Evolutionary conservation across 164 flowering plant genomes (phyloP).

Genomic region (Brasenia schreberi): DNA sequence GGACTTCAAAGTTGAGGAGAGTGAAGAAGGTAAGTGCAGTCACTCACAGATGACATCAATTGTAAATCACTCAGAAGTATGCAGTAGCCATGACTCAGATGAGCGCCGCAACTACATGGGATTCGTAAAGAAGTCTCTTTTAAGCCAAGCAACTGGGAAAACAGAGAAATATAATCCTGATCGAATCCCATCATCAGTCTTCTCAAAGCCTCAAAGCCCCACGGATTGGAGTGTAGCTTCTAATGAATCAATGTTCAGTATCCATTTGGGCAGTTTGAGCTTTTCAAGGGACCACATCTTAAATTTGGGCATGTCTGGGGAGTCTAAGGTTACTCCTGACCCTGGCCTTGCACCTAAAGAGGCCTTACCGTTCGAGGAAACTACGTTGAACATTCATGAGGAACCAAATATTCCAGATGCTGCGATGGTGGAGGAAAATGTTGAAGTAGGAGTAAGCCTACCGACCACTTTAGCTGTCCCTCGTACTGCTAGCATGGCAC

Average conservation of each 20-base stretch:
- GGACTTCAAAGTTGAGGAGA: not conserved
- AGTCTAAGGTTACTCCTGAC: conserved; percentile 9
- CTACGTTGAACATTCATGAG: not conserved
- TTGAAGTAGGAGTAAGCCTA: not conserved
- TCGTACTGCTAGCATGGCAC: not conserved
- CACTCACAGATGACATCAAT: not conserved
- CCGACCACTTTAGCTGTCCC: not conserved
- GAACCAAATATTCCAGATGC: not conserved
- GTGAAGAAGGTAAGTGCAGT: not conserved
- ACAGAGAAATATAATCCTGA: conserved; percentile 5
- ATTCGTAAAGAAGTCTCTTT: conserved; percentile 9
- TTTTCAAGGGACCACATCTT: conserved; percentile 24
- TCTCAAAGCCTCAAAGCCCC: conserved; percentile 17
- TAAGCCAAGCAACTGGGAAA: conserved; percentile 13
- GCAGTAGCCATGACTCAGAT: not conserved
- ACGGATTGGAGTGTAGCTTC: conserved; percentile 47
- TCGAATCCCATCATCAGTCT: conserved; percentile 45
- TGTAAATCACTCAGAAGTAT: not conserved
- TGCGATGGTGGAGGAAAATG: not conserved
- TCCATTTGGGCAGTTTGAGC: conserved; percentile 43
- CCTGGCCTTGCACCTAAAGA: not conserved
- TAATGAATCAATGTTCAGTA: conserved; percentile 60
- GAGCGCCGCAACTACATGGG: not conserved
- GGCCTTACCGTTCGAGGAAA: not conserved
- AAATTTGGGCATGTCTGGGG: conserved; percentile 28